Percentiles rank a stretch among this genome's conserved stretches.
phyloP scores from a whole-genome alignment of 2,329 filamentous ascomycete genomes.

The Neurospora crassa region DNA sequence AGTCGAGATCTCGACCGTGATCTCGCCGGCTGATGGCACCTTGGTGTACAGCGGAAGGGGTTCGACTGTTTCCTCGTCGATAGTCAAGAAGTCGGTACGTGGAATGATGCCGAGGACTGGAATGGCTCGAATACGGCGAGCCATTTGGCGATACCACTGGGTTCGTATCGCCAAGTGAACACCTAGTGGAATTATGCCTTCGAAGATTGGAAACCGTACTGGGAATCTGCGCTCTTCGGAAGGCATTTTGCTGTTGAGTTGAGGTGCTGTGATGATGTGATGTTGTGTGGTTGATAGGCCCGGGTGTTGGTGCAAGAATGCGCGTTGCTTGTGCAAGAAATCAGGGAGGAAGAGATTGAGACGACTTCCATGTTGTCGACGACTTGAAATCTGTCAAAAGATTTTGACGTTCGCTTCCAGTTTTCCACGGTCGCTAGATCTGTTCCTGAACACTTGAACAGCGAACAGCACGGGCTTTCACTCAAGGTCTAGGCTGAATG shows the following conservation, averaged over 20 bases:
- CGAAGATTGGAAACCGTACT: too few relatives aligned
- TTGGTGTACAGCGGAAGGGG: neutral
- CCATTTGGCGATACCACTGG: too few relatives aligned
- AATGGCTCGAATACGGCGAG: too few relatives aligned
- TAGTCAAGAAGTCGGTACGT: neutral
- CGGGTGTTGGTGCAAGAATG: neutral
- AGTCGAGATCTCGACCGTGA: neutral
- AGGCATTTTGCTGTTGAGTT: neutral
- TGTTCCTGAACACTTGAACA: neutral
- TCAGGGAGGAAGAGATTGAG: neutral
- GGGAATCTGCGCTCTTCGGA: neutral
- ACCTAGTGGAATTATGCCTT: too few relatives aligned
- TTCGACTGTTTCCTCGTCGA: neutral
- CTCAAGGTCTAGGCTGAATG: neutral
- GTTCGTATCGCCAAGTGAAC: too few relatives aligned
- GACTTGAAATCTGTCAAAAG: neutral
- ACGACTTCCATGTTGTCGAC: neutral
- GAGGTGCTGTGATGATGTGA: neutral
- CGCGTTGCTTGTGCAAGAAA: neutral
- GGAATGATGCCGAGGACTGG: too few relatives aligned
- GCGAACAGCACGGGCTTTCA: neutral
- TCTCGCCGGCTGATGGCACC: neutral
- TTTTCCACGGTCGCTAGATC: neutral
- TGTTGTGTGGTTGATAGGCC: neutral
- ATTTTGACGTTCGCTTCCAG: neutral